phyloP scores from a whole-genome alignment of 352 stramenopile species.

The Pythium sp. region DNA sequence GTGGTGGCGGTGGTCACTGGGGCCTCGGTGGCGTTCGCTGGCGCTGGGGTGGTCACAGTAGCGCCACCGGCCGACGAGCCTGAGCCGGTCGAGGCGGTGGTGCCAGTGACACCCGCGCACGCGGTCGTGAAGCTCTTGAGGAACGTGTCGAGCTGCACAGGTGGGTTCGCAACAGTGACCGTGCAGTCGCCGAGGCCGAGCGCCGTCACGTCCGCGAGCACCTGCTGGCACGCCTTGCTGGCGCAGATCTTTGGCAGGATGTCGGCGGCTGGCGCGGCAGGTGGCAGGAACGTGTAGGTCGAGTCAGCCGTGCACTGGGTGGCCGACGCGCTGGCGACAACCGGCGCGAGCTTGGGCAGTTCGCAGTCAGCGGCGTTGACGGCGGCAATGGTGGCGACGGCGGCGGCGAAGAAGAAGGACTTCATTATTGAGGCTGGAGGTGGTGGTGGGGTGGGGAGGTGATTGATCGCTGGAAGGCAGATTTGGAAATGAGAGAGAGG shows the following conservation, averaged over 20 bases:
- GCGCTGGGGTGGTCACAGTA: background rate
- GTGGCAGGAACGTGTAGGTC: conserved; percentile 29
- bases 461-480: conserved; percentile 8
- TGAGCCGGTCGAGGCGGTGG: background rate
- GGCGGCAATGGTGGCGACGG: conserved; percentile 16
- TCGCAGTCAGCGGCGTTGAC: conserved; percentile 28
- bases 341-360: conserved; percentile 18
- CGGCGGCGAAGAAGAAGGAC: conserved; percentile 20
- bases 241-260: conserved; percentile 29
- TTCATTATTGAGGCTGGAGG: conserved; percentile 25
- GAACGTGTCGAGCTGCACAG: background rate
- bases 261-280: conserved; percentile 19
- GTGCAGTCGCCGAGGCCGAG: conserved; percentile 24
- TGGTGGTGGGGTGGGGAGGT: background rate
- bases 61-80: background rate
- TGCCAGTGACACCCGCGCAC: background rate
- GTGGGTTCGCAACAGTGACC: background rate
- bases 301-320: conserved; percentile 26
- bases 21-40: background rate
- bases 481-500: background rate
- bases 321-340: conserved; percentile 17
- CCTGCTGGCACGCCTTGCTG: conserved; percentile 25
- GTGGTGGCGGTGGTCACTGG: background rate
- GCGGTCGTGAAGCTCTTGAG: background rate
- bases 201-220: conserved; percentile 23